phyloP scores from a whole-genome alignment of 1,139 yeast genomes.

The Yamadazyma triangularis region DNA sequence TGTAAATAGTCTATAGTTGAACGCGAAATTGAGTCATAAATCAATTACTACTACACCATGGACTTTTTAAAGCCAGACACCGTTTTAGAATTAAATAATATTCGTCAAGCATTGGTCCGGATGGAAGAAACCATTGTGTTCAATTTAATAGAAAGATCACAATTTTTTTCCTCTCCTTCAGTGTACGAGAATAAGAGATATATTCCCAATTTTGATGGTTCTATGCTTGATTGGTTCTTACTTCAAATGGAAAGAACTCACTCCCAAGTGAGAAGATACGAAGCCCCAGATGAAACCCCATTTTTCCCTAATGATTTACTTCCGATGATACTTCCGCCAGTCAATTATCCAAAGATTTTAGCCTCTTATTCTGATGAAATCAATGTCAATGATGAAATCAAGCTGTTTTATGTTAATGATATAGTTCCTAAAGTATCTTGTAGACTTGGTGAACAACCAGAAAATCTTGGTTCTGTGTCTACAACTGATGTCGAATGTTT shows the following conservation, averaged over 20 bases:
- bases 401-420: constrained; percentile 58
- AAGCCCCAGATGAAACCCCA: constrained; percentile 92
- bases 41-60: too few species aligned
- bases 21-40: too few species aligned
- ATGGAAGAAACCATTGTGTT: constrained; percentile 97
- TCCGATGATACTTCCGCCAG: constrained; percentile 70
- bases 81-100: constrained; percentile 74
- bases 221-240: constrained; percentile 84
- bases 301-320: constrained; percentile 71
- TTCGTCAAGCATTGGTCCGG: constrained; percentile 77
- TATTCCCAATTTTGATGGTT: constrained; percentile 69
- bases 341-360: constrained; percentile 73
- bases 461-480: constrained; percentile 85
- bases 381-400: constrained; percentile 70
- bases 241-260: constrained; percentile 74
- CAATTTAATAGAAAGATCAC: constrained; percentile 88
- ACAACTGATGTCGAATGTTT: constrained; percentile 79
- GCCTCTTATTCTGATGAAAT: constrained; percentile 72
- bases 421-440: constrained; percentile 75
- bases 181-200: constrained; percentile 63
- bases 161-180: constrained; percentile 71
- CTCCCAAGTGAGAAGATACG: constrained; percentile 82
- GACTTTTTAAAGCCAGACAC: constrained; percentile 83
- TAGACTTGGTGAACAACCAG: constrained; percentile 68
- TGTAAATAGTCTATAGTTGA: too few species aligned